phyloP scores from a whole-genome alignment of 2,329 filamentous ascomycete species.

The Geosmithia morbida region DNA sequence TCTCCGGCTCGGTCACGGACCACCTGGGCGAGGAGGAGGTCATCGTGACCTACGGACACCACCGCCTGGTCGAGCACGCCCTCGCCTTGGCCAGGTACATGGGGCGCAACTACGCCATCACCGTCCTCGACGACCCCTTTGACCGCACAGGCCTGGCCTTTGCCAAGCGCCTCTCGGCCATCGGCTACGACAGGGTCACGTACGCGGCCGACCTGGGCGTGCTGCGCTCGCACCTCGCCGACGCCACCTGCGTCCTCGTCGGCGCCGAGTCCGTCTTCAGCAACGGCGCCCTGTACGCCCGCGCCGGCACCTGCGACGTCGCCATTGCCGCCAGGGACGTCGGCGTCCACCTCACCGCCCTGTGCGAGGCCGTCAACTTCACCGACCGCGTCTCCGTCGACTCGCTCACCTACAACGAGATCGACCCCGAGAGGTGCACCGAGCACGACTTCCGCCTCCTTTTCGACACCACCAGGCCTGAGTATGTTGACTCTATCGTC shows the following conservation, averaged over 20 bases:
- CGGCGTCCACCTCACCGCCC: constrained; percentile 70
- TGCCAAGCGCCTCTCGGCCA: constrained; percentile 51
- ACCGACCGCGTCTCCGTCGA: constrained; percentile 74
- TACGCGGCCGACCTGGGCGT: constrained; percentile 70
- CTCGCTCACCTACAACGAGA: constrained; percentile 88
- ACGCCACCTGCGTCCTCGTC: constrained; percentile 61
- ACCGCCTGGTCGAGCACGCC: constrained; percentile 72
- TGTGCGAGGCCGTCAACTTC: constrained; percentile 93
- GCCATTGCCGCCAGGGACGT: constrained; percentile 68
- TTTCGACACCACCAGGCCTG: constrained; percentile 83
- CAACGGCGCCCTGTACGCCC: constrained; percentile 80
- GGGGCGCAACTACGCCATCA: constrained; percentile 68
- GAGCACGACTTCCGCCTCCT: constrained; percentile 48
- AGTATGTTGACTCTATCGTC: constrained; percentile 76
- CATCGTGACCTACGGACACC: constrained; percentile 76
- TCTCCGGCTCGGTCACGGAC: constrained; percentile 59
- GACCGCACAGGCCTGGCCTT: constrained; percentile 40
- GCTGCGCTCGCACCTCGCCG: constrained; percentile 56
- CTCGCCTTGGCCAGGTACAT: constrained; percentile 55
- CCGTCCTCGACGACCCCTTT: constrained; percentile 61
- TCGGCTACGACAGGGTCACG: constrained; percentile 55
- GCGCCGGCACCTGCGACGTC: constrained; percentile 74
- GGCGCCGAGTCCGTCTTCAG: constrained; percentile 92
- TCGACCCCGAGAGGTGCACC: constrained; percentile 57
- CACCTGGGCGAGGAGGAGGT: constrained; percentile 63